These are phyloP conservation scores for Atkinsonella hypoxylon DNA, from an alignment of 2,329 filamentous ascomycete genomes.

Conservation along the genomic window DNA sequence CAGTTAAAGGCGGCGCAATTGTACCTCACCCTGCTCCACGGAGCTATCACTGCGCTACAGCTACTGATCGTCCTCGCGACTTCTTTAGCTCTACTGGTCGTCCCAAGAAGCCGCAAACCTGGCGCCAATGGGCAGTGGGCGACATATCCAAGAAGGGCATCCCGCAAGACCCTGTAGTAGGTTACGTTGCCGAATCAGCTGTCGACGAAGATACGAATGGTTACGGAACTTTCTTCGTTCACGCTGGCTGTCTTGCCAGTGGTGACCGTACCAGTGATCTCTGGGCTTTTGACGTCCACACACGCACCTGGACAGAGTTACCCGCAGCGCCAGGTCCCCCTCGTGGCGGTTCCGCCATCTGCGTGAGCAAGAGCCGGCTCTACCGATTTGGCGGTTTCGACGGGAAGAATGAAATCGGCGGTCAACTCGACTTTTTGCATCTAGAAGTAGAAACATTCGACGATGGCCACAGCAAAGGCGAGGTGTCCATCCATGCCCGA, in stretches of 20 bases:
- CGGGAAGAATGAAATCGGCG: conserved; percentile 56
- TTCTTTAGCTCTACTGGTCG: conserved; percentile 24
- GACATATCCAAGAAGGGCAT: conserved; percentile 41
- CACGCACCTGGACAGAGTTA: conserved; percentile 54
- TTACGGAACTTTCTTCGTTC: conserved; percentile 59
- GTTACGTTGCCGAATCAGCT: conserved; percentile 43
- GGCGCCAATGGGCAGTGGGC: conserved; percentile 44
- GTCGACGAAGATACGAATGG: conserved; percentile 50
- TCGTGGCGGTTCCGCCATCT: conserved; percentile 56
- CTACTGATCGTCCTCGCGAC: conserved; percentile 44
- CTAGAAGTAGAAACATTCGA: conserved; percentile 44
- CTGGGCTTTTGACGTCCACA: conserved; percentile 64
- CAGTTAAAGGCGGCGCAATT: conserved; percentile 27
- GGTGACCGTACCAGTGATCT: conserved; percentile 54
- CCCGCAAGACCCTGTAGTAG: conserved; percentile 47
- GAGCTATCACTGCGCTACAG: conserved; percentile 56
- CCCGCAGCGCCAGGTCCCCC: conserved; percentile 54
- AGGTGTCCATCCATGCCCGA: conserved; percentile 37
- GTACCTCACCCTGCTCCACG: conserved; percentile 46
- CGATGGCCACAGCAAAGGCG: conserved; percentile 34
- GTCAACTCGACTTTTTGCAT: conserved; percentile 54
- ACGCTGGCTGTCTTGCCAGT: conserved; percentile 58
- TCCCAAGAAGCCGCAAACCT: conserved; percentile 27
- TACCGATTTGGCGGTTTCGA: conserved; percentile 77
- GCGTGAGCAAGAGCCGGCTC: conserved; percentile 49